Evolutionary conservation across 106 monocot genomes (phyloP).

Genomic region (Allium fistulosum): DNA sequence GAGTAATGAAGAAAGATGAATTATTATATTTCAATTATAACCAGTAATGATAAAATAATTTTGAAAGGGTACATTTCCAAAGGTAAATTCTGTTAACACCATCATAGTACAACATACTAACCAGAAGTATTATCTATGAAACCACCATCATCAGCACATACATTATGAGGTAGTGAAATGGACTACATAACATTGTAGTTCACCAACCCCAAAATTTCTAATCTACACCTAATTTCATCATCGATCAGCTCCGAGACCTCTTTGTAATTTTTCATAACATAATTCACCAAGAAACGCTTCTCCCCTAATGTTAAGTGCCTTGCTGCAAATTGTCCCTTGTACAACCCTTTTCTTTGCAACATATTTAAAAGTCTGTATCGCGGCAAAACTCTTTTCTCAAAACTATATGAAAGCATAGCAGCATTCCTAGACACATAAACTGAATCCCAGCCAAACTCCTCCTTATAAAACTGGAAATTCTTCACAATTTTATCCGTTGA

Average conservation of each 20-base stretch:
- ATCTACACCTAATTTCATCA: not conserved
- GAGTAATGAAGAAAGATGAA: too few relatives aligned
- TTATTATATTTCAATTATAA: too few relatives aligned
- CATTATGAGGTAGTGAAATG: too few relatives aligned
- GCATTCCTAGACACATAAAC: slow-evolving; percentile 5
- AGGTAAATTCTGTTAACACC: too few relatives aligned
- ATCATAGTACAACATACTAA: too few relatives aligned
- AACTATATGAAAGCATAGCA: slow-evolving; percentile 11
- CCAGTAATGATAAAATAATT: too few relatives aligned
- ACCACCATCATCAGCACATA: too few relatives aligned
- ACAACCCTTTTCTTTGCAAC: slow-evolving; percentile 8
- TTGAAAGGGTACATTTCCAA: too few relatives aligned
- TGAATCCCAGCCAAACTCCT: slow-evolving; percentile 10
- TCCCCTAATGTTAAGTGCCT: slow-evolving; percentile 2
- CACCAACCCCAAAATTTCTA: not conserved
- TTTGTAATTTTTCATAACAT: slow-evolving; percentile 13
- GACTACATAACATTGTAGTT: not conserved
- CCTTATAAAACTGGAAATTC: slow-evolving; percentile 13
- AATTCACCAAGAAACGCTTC: slow-evolving; percentile 9
- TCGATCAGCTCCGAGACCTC: slow-evolving; percentile 18
- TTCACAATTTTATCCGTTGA: slow-evolving; percentile 16
- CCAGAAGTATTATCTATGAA: too few relatives aligned
- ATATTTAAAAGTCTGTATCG: slow-evolving; percentile 12
- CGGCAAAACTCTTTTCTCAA: slow-evolving; percentile 26
- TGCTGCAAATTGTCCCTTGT: not conserved